A percentile compares a stretch with the other conserved stretches of the same genome.
These are phyloP conservation scores for Rhododendron molle DNA, from an alignment of 148 eudicot species.

Conservation along the genomic window DNA sequence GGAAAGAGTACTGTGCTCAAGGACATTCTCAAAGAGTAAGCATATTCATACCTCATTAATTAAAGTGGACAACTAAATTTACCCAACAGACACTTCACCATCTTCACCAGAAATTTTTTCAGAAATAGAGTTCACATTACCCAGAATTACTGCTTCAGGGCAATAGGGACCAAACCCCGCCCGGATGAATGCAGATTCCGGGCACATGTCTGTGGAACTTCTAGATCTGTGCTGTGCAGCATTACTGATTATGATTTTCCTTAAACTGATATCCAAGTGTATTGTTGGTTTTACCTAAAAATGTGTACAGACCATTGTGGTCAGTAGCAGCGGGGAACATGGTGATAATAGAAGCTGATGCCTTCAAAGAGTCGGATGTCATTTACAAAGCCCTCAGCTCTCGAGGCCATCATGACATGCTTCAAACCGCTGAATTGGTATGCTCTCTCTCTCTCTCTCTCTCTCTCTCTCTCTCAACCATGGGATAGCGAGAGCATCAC, in stretches of 20 bases:
- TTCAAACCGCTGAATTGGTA: conserved; percentile 96
- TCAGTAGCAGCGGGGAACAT: conserved; percentile 89
- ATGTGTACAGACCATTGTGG: conserved; percentile 85
- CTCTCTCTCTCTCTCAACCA: background rate
- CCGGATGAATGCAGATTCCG: background rate
- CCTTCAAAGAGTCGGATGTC: conserved; percentile 97
- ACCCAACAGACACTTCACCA: background rate
- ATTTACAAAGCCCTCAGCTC: conserved; percentile 84
- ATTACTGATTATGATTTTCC: background rate
- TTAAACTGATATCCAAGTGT: background rate
- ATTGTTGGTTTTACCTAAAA: background rate
- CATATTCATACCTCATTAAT: background rate
- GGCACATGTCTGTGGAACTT: background rate
- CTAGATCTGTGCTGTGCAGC: background rate
- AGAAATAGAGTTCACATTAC: background rate
- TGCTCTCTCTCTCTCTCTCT: background rate
- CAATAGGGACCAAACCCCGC: background rate
- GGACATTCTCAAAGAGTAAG: conserved; percentile 96
- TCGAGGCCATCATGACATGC: conserved; percentile 82
- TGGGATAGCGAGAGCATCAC: background rate
- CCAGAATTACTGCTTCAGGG: background rate
- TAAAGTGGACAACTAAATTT: background rate
- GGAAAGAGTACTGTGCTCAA: conserved; percentile 99
- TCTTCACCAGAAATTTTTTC: background rate
- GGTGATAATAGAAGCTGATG: conserved; percentile 96